A percentile compares a stretch with the other conserved stretches of the same genome.
phyloP scores from a whole-genome alignment of 768 basidiomycete species.

The Holtermanniella nyarrowii region DNA sequence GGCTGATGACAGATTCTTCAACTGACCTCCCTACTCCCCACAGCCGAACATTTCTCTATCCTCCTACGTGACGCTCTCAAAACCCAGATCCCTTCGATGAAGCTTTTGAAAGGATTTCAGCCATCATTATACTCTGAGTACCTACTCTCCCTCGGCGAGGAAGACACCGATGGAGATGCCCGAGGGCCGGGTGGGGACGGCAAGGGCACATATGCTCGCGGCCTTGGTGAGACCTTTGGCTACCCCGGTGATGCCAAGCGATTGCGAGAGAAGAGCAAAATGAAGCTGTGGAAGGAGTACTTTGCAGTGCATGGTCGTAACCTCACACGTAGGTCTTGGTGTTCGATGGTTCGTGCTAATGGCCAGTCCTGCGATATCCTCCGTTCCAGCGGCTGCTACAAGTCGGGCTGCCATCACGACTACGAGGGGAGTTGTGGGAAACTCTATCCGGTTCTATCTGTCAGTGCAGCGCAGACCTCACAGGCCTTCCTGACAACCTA shows the following conservation, averaged over 20 bases:
- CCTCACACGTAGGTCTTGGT: conserved; percentile 51
- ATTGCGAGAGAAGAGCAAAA: conserved; percentile 50
- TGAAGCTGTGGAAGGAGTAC: conserved; percentile 90
- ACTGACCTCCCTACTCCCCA: conserved; percentile 81
- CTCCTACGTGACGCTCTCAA: conserved; percentile 81
- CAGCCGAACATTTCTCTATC: conserved; percentile 85
- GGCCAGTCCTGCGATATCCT: conserved; percentile 69
- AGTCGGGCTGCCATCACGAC: conserved; percentile 85
- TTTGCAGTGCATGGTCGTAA: conserved; percentile 84
- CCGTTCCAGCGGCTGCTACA: conserved; percentile 95
- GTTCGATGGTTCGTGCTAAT: not conserved
- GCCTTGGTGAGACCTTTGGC: conserved; percentile 41
- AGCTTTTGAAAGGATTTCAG: conserved; percentile 75
- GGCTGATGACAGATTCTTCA: conserved; percentile 54
- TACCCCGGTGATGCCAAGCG: conserved; percentile 42
- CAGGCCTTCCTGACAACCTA: conserved; percentile 4
- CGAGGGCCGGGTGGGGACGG: conserved; percentile 42
- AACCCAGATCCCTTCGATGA: conserved; percentile 70
- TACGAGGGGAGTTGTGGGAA: conserved; percentile 98
- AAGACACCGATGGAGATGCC: conserved; percentile 25
- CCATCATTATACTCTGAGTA: conserved; percentile 90
- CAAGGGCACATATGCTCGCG: conserved; percentile 34
- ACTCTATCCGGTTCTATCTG: conserved; percentile 84
- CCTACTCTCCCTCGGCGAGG: conserved; percentile 45
- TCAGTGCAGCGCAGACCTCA: conserved; percentile 9